A percentile compares a stretch with the other conserved stretches of the same genome.
Conservation (phyloP, 2,329 filamentous ascomycete genomes). For the Paradendryphiella salina region DNA sequence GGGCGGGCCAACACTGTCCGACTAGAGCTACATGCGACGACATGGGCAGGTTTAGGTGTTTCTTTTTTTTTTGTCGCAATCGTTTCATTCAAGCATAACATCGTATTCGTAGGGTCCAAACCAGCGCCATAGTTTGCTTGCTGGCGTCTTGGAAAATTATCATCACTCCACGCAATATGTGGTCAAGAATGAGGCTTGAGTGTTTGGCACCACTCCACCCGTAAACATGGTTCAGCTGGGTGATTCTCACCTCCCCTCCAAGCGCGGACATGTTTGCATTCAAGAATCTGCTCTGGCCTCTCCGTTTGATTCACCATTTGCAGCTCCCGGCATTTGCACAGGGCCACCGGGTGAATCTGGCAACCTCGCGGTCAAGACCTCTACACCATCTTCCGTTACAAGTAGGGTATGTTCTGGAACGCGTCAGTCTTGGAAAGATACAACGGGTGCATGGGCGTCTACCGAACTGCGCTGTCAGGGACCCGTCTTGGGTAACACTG, state of each 20-base stretch:
- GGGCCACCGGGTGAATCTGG: constrained; percentile 76
- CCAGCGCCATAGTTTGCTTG: not conserved
- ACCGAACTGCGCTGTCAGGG: constrained; percentile 90
- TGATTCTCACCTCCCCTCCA: not conserved
- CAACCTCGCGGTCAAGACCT: constrained; percentile 75
- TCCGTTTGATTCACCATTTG: constrained; percentile 27
- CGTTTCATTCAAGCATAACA: not conserved
- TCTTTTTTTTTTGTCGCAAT: not conserved
- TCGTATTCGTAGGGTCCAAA: not conserved
- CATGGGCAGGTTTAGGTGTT: not conserved
- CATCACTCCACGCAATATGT: not conserved
- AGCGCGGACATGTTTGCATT: not conserved
- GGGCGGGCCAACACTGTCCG: constrained; percentile 9
- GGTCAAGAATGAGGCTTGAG: not conserved
- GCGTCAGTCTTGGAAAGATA: constrained; percentile 14
- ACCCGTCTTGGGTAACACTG: constrained; percentile 87
- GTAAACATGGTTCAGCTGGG: not conserved
- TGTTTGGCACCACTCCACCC: not conserved
- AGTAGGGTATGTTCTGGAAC: constrained; percentile 76
- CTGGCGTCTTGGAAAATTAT: not conserved
- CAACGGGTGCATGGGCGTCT: constrained; percentile 38
- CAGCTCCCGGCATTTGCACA: constrained; percentile 58
- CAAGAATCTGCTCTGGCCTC: constrained; percentile 27
- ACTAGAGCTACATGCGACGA: constrained; percentile 1
- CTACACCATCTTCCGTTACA: constrained; percentile 80